Base-by-base conservation (phyloP, 2,329 filamentous ascomycete genomes). In the Paecilomyces variotii region DNA sequence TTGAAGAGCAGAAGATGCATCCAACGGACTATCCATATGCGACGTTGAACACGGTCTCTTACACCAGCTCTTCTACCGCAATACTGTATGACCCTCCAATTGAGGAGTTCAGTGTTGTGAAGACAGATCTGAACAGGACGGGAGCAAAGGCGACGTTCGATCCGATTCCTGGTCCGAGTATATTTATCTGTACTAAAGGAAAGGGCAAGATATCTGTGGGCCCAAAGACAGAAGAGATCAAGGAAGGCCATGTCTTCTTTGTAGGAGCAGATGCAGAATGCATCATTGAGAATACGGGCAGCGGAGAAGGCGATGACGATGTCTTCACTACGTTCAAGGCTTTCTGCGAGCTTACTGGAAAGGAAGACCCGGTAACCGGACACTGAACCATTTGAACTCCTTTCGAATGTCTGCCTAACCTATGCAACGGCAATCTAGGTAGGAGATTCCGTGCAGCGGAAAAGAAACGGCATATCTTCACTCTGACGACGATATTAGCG, bases 51-150 rank as follows among this genome's bases (percentile, higher is more conserved):
- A 84, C 85, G n/a, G 76, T 81, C 0, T 91, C 87, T 5, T 97
- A 96, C 77, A 89, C 85, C 62, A 91, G 88, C 4, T 85, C 81
- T 55, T 93, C 90, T 1, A 80, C 84, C 5, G 84, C 85, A 2
- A 78, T 84, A 9, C 83, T 97, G 14, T 99, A 99, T 74, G 90
- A 99, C 70, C 94, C 94, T 0, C 94, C 94, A 0, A 99, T 99
- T 63, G 90, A 96, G 56, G 94, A 99, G 72, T 99, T 99, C 74
- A 88, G 87, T 64, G 93, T 99, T 14, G 85, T 97, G 53, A 87
- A 90, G 68, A 88, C 89, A 0, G 84, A 88, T 10, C 79, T 99
- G 35, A 88, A 87, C 64, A 79, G 77, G 51, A 74, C 80, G 0
- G 88, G 86, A 2, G 85, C 90, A 30, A 96, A 96, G 76, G 91